Percentiles rank a stretch among this genome's conserved stretches.
These are phyloP conservation scores for Zygnema circumcarinatum DNA, from an alignment of 139 green algal genomes.

Conservation along the genomic window DNA sequence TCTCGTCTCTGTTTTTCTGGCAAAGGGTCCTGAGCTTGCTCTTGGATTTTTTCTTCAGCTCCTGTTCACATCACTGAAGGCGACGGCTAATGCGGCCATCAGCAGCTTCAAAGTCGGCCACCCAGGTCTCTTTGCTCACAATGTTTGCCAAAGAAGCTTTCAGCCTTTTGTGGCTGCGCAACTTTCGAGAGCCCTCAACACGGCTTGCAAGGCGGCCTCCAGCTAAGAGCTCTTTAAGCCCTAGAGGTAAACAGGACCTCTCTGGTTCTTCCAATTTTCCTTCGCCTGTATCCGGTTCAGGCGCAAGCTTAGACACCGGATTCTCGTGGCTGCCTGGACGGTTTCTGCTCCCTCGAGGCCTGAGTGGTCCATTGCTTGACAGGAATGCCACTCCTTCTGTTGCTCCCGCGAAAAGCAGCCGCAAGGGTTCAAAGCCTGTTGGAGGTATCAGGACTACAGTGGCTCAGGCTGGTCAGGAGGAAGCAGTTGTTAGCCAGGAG, in stretches of 20 bases:
- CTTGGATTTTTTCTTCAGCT: too few species aligned
- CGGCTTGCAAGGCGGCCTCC: background rate
- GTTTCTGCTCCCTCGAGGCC: background rate
- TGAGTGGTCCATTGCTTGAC: background rate
- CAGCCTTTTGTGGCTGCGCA: background rate
- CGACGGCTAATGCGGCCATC: background rate
- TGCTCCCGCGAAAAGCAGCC: background rate
- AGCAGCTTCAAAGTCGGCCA: background rate
- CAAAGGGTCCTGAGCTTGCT: too few species aligned
- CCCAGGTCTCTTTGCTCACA: background rate
- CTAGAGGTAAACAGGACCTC: too few species aligned
- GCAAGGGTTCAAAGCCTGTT: background rate
- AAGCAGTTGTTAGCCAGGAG: background rate
- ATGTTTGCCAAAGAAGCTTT: background rate
- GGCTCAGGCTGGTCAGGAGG: background rate
- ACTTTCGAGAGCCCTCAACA: too few species aligned
- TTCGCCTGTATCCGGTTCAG: background rate
- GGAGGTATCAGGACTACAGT: background rate
- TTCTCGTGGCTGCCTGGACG: background rate
- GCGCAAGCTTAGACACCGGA: background rate
- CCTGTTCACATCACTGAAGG: background rate
- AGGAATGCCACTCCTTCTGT: background rate
- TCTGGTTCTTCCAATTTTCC: background rate
- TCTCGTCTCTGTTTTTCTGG: too few species aligned
- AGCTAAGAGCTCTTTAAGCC: too few species aligned